Conservation (phyloP, 2,329 filamentous ascomycete species). For the Zymoseptoria brevis region DNA sequence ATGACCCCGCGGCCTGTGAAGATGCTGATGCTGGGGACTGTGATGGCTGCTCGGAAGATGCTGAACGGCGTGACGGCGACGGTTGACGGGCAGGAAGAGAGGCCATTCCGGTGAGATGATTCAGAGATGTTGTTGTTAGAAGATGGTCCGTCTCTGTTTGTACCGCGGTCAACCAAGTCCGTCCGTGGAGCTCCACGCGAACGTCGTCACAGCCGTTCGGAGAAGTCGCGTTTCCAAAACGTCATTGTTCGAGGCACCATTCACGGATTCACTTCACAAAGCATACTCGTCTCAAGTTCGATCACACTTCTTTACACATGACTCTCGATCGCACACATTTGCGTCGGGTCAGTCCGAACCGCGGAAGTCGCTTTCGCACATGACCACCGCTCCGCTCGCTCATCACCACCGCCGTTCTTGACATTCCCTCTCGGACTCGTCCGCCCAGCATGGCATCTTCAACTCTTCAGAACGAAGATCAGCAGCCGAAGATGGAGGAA, state of each 20-base stretch:
- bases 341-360: not conserved
- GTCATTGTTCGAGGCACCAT: not conserved
- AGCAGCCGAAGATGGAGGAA: not conserved
- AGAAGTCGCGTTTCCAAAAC: not conserved
- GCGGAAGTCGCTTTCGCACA: not conserved
- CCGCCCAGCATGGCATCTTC: conserved; percentile 2
- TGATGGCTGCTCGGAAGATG: conserved; percentile 12
- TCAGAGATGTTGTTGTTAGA: not conserved
- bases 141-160: not conserved
- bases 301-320: not conserved
- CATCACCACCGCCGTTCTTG: not conserved
- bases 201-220: not conserved
- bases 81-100: conserved; percentile 33
- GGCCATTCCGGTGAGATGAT: conserved; percentile 29
- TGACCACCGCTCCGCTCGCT: not conserved
- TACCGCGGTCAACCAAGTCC: not conserved
- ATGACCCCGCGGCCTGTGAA: conserved; percentile 10
- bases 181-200: not conserved
- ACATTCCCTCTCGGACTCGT: not conserved
- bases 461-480: not conserved
- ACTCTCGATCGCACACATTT: not conserved
- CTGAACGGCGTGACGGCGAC: conserved; percentile 15
- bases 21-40: conserved; percentile 14
- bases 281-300: not conserved
- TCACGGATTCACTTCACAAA: not conserved